A percentile compares a stretch with the other conserved stretches of the same genome.
phyloP scores from a whole-genome alignment of 495 filamentous ascomycete species.

The Penicillium coffeae region DNA sequence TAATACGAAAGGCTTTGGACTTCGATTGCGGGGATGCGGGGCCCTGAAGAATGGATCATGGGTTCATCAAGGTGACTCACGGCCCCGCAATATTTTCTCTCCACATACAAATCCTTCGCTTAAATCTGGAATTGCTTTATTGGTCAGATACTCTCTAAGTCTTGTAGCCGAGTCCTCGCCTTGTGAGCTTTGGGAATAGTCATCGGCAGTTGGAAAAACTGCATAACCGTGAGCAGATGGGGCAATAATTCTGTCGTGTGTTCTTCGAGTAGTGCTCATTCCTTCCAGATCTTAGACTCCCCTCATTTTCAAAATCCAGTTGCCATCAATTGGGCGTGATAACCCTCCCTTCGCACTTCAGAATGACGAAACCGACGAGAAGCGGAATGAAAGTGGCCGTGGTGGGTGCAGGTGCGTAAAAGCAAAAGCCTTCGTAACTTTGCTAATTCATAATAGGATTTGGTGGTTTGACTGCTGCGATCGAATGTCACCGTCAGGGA shows the following conservation, averaged over 20 bases:
- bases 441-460: conserved; percentile 37
- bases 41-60: no score
- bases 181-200: background rate
- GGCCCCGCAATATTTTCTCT: no score
- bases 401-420: conserved; percentile 43
- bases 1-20: no score
- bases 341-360: background rate
- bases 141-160: conserved; percentile 5
- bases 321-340: no score
- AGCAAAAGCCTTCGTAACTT: background rate
- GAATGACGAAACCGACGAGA: conserved; percentile 15
- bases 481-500: conserved; percentile 62
- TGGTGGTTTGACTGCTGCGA: conserved; percentile 58
- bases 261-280: no score
- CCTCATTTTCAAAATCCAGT: no score
- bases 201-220: conserved; percentile 7
- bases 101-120: no score
- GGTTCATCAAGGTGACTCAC: no score
- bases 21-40: no score
- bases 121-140: no score
- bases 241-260: no score
- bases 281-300: no score
- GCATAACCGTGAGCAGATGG: conserved; percentile 2
- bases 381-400: conserved; percentile 60
- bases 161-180: conserved; percentile 8